These are phyloP conservation scores for Penicillium goetzii DNA, from an alignment of 495 filamentous ascomycete genomes.

Conservation along the genomic window DNA sequence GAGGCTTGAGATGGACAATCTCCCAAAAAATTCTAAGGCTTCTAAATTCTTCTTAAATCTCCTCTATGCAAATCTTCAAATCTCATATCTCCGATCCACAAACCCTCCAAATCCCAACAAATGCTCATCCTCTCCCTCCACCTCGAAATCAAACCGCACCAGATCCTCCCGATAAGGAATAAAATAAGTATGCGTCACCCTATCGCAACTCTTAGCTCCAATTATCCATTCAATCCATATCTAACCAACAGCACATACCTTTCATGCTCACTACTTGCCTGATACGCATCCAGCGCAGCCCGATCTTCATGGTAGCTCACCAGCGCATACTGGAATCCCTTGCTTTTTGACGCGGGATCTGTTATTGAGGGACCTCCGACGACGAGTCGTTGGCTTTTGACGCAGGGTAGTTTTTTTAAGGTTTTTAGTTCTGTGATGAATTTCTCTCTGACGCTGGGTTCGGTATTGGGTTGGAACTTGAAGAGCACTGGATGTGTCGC, in stretches of 20 bases:
- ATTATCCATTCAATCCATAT: not conserved
- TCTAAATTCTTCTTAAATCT: not conserved
- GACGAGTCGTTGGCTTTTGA: constrained; percentile 45
- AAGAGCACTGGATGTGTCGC: constrained; percentile 41
- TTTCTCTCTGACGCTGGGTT: constrained; percentile 35
- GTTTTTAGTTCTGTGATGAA: constrained; percentile 49
- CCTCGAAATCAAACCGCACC: constrained; percentile 55
- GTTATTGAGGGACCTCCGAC: constrained; percentile 53
- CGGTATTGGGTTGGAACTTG: constrained; percentile 45
- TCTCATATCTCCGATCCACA: not conserved
- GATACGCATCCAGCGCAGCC: constrained; percentile 47
- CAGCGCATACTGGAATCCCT: constrained; percentile 51
- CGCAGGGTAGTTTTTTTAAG: constrained; percentile 44
- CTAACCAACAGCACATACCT: constrained; percentile 30
- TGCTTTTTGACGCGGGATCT: constrained; percentile 48
- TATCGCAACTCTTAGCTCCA: constrained; percentile 12
- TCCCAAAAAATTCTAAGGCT: not conserved
- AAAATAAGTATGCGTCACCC: constrained; percentile 49
- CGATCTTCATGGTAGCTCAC: constrained; percentile 50
- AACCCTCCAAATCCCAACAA: constrained; percentile 23
- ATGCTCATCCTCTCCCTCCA: constrained; percentile 42
- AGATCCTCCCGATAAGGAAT: constrained; percentile 54
- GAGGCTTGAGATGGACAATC: not conserved
- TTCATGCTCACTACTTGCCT: constrained; percentile 52
- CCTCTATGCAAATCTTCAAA: not conserved